Percentiles rank a stretch among this genome's conserved stretches.
phyloP scores from a whole-genome alignment of 306 rosid genomes.

The Cucurbita pepo region DNA sequence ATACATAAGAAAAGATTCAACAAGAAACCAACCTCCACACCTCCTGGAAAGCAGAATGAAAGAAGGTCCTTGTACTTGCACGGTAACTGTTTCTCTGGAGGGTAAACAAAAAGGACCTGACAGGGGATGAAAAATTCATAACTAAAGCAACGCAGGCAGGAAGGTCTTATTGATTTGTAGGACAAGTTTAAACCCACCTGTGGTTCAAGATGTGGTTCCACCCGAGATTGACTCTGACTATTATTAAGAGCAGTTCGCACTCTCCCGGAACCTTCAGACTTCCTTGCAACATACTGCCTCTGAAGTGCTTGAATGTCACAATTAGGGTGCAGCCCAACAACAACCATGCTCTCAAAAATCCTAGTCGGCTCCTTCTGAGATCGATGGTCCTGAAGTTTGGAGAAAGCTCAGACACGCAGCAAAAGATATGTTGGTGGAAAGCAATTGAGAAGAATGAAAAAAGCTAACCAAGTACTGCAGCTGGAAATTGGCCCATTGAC shows the following conservation, averaged over 20 bases:
- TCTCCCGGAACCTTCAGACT: constrained; percentile 49
- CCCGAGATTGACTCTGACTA: constrained; percentile 50
- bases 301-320: constrained; percentile 72
- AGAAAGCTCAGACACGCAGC: background rate
- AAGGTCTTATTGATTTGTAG: background rate
- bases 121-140: background rate
- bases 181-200: constrained; percentile 35
- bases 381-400: constrained; percentile 60
- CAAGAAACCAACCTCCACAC: constrained; percentile 59
- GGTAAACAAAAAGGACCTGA: constrained; percentile 84
- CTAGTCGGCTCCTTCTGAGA: constrained; percentile 74
- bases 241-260: constrained; percentile 48
- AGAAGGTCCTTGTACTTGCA: constrained; percentile 76
- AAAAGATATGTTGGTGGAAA: background rate
- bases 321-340: constrained; percentile 86
- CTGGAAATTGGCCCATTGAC: constrained; percentile 88
- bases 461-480: constrained; percentile 46
- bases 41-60: constrained; percentile 93
- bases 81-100: constrained; percentile 75
- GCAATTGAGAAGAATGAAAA: background rate
- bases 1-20: background rate
- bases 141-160: background rate
- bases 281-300: constrained; percentile 50
- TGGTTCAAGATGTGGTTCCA: constrained; percentile 82
- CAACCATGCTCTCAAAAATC: constrained; percentile 91